Evolutionary conservation across 148 eudicot genomes (phyloP), one percentile per base, ranked within the genome.

Genomic region (Vaccinium darrowii): DNA sequence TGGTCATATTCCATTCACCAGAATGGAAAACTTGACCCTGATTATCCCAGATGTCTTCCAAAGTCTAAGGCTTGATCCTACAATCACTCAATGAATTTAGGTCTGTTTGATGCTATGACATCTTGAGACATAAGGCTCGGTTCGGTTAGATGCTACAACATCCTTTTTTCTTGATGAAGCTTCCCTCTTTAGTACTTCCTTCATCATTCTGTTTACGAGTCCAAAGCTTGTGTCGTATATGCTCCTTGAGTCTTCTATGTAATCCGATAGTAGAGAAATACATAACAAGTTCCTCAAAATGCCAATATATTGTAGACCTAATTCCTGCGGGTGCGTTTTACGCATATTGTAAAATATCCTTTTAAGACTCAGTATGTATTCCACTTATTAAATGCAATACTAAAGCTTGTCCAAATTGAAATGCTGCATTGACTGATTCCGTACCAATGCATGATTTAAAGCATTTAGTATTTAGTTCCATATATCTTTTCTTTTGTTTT

Each of bases 381-480:
- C 75, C 75, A 6, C 71, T 23, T 71, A 30, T 30, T 25, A 71
- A 21, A 67, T 23, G 8, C 47, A 43, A 43, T 43, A 7, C 73
- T 27, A 67, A 25, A 27, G 73, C 39, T 67, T 27, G 30, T 67
- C 73, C 36, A 67, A 67, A 23, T 13, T 71, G 43, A 71, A 71
- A 30, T 27, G 19, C 14, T 15, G 4, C 7, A 30, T 71, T 30
- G 43, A 11, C 16, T 23, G 12, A 18, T 71, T 71, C 75, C 5
- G 47, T 5, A 71, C 6, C 36, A 71, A 13, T 71, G 16, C 47
- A 71, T 43, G 19, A 4, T 14, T 7, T 30, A 33, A 33, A 39
- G 50, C 77, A 39, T 73, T 69, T 16, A 33, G n/a, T 73, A 39
- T 73, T 73, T 73, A 73, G n/a, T 39, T 73, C 77, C 51, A 36